Percentiles rank a stretch among this genome's conserved stretches.
Conservation (phyloP, 768 basidiomycete genomes). For the Suillus americanus region DNA sequence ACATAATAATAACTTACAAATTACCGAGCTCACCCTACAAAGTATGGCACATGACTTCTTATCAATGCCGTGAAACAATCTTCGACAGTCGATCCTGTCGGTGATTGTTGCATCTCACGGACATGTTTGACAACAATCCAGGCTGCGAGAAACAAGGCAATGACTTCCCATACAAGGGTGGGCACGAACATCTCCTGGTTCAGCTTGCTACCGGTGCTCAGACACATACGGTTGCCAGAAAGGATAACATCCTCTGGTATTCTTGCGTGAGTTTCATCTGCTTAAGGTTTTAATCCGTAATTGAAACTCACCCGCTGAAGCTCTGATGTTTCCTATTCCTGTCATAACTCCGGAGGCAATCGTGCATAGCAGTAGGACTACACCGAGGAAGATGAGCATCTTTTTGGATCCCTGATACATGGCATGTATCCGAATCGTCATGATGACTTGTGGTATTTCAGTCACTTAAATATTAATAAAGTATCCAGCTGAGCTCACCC, state of each 20-base stretch:
- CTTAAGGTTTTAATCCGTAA: neutral
- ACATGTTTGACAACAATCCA: neutral
- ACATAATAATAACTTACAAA: neutral
- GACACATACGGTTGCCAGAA: neutral
- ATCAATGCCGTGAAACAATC: neutral
- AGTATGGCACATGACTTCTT: neutral
- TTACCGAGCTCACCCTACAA: neutral
- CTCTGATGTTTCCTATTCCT: neutral
- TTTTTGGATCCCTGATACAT: neutral
- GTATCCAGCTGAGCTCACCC: neutral
- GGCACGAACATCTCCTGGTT: neutral
- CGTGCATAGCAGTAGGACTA: neutral
- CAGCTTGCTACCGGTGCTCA: neutral
- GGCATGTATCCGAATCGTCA: neutral
- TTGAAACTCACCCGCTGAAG: neutral
- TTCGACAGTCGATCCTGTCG: neutral
- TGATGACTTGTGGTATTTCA: neutral
- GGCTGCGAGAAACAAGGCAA: neutral
- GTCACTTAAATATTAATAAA: neutral
- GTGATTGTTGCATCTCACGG: neutral
- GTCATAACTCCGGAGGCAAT: neutral
- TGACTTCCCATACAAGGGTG: neutral
- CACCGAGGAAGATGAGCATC: neutral
- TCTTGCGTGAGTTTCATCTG: neutral
- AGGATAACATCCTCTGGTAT: neutral